Conservation (phyloP, 352 stramenopile species). For the Pythium aristosporum region DNA sequence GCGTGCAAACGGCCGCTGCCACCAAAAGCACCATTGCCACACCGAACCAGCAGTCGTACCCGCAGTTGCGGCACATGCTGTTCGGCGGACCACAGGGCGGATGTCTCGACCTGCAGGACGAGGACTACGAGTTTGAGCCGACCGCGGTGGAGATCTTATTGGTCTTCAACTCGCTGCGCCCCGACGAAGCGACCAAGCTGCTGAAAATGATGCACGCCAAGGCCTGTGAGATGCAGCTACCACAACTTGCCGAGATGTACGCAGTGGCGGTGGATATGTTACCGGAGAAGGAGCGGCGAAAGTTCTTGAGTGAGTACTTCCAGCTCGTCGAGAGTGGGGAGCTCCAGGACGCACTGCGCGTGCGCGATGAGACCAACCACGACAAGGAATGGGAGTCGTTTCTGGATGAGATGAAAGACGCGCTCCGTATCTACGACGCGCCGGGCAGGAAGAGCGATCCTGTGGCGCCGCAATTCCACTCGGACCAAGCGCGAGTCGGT, state of each 20-base stretch:
- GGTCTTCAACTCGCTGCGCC: slow-evolving; percentile 41
- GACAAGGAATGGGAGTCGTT: slow-evolving; percentile 53
- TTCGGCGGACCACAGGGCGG: slow-evolving; percentile 21
- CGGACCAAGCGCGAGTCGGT: slow-evolving; percentile 49
- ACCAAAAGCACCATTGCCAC: background rate
- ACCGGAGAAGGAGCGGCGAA: slow-evolving; percentile 35
- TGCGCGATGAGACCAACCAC: slow-evolving; percentile 55
- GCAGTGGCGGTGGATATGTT: slow-evolving; percentile 48
- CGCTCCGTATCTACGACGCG: slow-evolving; percentile 26
- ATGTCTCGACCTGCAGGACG: slow-evolving; percentile 29
- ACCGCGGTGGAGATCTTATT: slow-evolving; percentile 44
- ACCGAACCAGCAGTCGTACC: slow-evolving; percentile 17
- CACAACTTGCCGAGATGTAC: slow-evolving; percentile 38
- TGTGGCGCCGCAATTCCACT: slow-evolving; percentile 37
- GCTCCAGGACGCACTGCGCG: slow-evolving; percentile 48
- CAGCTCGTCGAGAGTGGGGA: slow-evolving; percentile 45
- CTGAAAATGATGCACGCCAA: slow-evolving; percentile 42
- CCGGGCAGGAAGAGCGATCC: background rate
- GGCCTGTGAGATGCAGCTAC: slow-evolving; percentile 35
- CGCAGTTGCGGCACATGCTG: slow-evolving; percentile 30
- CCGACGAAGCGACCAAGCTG: slow-evolving; percentile 38
- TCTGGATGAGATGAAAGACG: slow-evolving; percentile 49
- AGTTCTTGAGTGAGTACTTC: slow-evolving; percentile 65
- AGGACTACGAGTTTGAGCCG: slow-evolving; percentile 48
- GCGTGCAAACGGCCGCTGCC: slow-evolving; percentile 4